A percentile compares a stretch with the other conserved stretches of the same genome.
Conservation (phyloP, 2,329 filamentous ascomycete genomes). For the Pseudocercospora macadamiae region DNA sequence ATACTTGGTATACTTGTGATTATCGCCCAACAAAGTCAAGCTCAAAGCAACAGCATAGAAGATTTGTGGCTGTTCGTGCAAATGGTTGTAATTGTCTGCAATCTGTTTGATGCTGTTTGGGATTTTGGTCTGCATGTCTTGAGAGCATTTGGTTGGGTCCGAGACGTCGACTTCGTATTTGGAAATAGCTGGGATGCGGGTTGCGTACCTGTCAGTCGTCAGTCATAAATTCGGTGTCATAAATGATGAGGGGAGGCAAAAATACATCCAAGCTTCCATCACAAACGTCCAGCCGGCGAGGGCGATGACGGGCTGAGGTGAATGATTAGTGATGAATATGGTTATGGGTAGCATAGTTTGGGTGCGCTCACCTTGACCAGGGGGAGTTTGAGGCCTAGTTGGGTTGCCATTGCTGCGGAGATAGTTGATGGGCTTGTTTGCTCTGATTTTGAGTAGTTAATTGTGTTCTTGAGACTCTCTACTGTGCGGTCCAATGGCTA, state of each 20-base stretch:
- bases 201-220: no score
- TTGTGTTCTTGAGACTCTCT: not conserved
- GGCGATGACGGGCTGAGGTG: slow-evolving; percentile 26
- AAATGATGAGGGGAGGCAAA: no score
- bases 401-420: not conserved
- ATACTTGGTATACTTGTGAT: slow-evolving; percentile 32
- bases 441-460: not conserved
- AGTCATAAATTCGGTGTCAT: no score
- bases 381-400: not conserved
- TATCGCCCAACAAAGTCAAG: slow-evolving; percentile 33
- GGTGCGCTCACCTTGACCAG: not conserved
- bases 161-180: slow-evolving; percentile 30
- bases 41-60: slow-evolving; percentile 44
- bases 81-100: slow-evolving; percentile 47
- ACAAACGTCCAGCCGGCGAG: slow-evolving; percentile 45
- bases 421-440: not conserved
- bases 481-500: not conserved
- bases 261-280: slow-evolving; percentile 47
- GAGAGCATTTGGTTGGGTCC: slow-evolving; percentile 6
- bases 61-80: slow-evolving; percentile 46
- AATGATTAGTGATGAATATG: not conserved
- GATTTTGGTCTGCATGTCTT: slow-evolving; percentile 24
- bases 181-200: slow-evolving; percentile 39
- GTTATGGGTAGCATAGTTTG: not conserved
- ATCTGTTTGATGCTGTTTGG: slow-evolving; percentile 27